A percentile compares a stretch with the other conserved stretches of the same genome.
phyloP scores from a whole-genome alignment of 2,329 filamentous ascomycete genomes.

The Penicillium paneum region DNA sequence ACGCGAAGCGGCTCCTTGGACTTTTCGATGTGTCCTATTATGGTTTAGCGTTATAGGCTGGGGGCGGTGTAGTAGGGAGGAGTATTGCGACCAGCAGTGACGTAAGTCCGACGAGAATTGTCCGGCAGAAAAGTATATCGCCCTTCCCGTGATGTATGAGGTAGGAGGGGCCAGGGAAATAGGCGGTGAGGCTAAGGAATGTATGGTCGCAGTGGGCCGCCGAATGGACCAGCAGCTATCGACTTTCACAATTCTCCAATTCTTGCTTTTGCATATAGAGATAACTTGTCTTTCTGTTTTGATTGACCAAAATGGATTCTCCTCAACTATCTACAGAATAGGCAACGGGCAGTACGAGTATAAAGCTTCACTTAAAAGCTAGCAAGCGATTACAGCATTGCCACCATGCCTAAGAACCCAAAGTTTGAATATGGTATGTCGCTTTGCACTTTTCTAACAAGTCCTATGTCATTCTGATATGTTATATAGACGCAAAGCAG shows the following conservation, averaged over 20 bases:
- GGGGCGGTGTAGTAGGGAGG: conserved; percentile 17
- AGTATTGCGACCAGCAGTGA: background rate
- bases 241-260: background rate
- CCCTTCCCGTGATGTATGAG: no score
- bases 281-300: background rate
- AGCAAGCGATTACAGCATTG: conserved; percentile 4
- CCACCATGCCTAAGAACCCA: conserved; percentile 41
- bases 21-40: conserved; percentile 34
- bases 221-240: background rate
- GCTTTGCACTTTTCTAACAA: background rate
- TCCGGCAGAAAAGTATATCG: background rate
- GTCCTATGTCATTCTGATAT: background rate
- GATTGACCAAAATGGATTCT: conserved; percentile 2
- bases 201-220: background rate
- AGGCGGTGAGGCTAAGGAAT: background rate
- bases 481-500: conserved; percentile 38
- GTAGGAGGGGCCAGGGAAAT: background rate
- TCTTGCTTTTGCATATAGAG: background rate
- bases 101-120: background rate
- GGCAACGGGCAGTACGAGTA: conserved; percentile 8
- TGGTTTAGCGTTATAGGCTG: conserved; percentile 33
- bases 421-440: conserved; percentile 45
- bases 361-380: conserved; percentile 12
- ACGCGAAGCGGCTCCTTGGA: conserved; percentile 36
- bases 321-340: background rate